These are phyloP conservation scores for Leucosporidium scottii DNA, from an alignment of 768 basidiomycete genomes.

Conservation along the genomic window DNA sequence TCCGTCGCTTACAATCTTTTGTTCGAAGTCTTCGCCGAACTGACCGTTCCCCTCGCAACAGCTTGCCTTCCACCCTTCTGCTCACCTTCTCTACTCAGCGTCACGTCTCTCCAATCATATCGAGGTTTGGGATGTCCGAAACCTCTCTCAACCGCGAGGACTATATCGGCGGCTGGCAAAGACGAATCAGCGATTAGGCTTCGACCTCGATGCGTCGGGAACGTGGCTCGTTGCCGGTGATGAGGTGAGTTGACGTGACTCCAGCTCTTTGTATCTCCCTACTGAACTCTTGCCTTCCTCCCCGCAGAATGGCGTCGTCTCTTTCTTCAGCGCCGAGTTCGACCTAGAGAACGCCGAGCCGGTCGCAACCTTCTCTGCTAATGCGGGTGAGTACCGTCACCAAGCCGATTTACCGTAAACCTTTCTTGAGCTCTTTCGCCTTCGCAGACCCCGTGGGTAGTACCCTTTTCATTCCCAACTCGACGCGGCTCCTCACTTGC, in stretches of 20 bases:
- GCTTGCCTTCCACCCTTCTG: conserved; percentile 72
- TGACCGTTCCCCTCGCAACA: conserved; percentile 51
- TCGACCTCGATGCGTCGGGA: conserved; percentile 26
- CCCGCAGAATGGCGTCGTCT: background rate
- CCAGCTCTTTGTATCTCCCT: too few species aligned
- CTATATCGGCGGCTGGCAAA: conserved; percentile 41
- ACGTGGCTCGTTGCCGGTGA: conserved; percentile 23
- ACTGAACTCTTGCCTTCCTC: background rate
- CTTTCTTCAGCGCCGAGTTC: background rate
- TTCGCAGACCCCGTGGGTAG: conserved; percentile 11
- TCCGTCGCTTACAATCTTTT: conserved; percentile 3
- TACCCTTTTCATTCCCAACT: background rate
- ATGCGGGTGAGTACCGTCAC: too few species aligned
- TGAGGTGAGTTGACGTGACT: conserved; percentile 1
- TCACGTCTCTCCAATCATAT: conserved; percentile 61
- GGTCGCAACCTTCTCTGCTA: background rate
- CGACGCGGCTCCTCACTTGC: conserved; percentile 8
- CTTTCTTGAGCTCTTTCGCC: too few species aligned
- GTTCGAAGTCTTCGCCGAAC: conserved; percentile 45
- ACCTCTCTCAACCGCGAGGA: conserved; percentile 47
- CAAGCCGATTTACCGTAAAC: too few species aligned
- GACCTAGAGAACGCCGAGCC: background rate
- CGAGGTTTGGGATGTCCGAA: conserved; percentile 73
- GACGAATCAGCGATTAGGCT: conserved; percentile 66
- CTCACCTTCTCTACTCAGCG: conserved; percentile 68